A percentile compares a stretch with the other conserved stretches of the same genome.
These are phyloP conservation scores for Globisporangium spinosum DNA, from an alignment of 352 stramenopile species.

Conservation along the genomic window DNA sequence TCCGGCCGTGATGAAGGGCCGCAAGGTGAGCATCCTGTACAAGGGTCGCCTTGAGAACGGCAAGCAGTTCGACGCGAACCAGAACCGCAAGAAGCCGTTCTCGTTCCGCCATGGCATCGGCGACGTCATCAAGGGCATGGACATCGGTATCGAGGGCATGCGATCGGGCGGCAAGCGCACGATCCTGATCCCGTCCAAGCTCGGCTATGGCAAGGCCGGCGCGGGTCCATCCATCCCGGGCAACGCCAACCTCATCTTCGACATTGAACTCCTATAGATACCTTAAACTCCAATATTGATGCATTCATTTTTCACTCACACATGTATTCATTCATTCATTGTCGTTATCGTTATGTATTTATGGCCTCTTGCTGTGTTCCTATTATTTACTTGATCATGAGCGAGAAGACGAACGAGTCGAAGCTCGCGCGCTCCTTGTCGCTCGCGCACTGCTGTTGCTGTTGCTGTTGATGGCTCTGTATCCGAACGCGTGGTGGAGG, in stretches of 20 bases:
- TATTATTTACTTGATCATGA: constrained; percentile 29
- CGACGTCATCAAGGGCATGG: constrained; percentile 95
- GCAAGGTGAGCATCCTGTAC: constrained; percentile 84
- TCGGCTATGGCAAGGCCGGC: constrained; percentile 91
- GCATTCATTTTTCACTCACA: constrained; percentile 7
- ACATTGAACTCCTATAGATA: constrained; percentile 89
- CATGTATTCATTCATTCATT: neutral
- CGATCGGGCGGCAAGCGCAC: constrained; percentile 88
- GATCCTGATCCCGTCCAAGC: constrained; percentile 91
- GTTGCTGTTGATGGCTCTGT: neutral
- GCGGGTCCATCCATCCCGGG: constrained; percentile 78
- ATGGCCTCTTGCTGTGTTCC: neutral
- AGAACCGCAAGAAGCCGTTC: constrained; percentile 85
- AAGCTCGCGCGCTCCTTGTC: constrained; percentile 37
- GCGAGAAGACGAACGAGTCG: constrained; percentile 44
- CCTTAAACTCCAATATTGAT: constrained; percentile 11
- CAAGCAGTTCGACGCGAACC: constrained; percentile 79
- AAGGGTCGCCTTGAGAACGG: constrained; percentile 74
- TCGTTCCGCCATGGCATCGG: constrained; percentile 80
- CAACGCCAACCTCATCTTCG: constrained; percentile 93
- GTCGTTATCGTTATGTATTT: neutral
- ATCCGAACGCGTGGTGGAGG: neutral
- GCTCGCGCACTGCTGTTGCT: neutral
- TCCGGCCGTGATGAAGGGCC: constrained; percentile 43
- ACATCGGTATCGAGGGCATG: constrained; percentile 92